phyloP scores from a whole-genome alignment of 192 early-diverging fungal genomes.

The Podila clonocystis region DNA sequence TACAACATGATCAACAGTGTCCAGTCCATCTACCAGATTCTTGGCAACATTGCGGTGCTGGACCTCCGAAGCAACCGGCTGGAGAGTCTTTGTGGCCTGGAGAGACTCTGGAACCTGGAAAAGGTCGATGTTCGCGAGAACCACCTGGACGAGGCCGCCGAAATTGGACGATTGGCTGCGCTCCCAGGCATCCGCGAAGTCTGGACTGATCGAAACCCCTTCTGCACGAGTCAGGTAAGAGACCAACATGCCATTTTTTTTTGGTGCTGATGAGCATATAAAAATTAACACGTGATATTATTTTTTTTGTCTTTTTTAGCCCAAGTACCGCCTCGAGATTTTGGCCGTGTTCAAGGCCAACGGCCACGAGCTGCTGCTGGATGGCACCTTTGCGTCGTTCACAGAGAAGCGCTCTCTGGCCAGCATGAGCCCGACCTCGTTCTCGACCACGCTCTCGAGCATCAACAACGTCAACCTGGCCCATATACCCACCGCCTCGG shows the following conservation, averaged over 20 bases:
- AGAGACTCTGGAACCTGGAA: slow-evolving; percentile 65
- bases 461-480: slow-evolving; percentile 47
- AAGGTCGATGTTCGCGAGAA: slow-evolving; percentile 65
- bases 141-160: slow-evolving; percentile 58
- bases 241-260: neutral
- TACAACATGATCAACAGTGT: slow-evolving; percentile 68
- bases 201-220: slow-evolving; percentile 65
- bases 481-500: slow-evolving; percentile 51
- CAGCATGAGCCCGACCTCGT: slow-evolving; percentile 30
- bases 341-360: slow-evolving; percentile 58
- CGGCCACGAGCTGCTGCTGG: slow-evolving; percentile 56
- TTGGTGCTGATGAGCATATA: neutral
- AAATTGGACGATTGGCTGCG: slow-evolving; percentile 59
- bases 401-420: slow-evolving; percentile 49
- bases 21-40: slow-evolving; percentile 59
- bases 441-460: slow-evolving; percentile 19
- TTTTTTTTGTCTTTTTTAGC: slow-evolving; percentile 30
- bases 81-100: slow-evolving; percentile 60
- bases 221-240: slow-evolving; percentile 57
- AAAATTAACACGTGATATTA: neutral
- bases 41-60: slow-evolving; percentile 62
- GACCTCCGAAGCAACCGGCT: slow-evolving; percentile 63
- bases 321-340: slow-evolving; percentile 59
- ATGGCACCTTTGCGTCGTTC: slow-evolving; percentile 60
- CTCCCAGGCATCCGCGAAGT: slow-evolving; percentile 61